Percentiles rank a stretch among this genome's conserved stretches.
Conservation (phyloP, 2,329 filamentous ascomycete species). For the Monosporascus sp. region DNA sequence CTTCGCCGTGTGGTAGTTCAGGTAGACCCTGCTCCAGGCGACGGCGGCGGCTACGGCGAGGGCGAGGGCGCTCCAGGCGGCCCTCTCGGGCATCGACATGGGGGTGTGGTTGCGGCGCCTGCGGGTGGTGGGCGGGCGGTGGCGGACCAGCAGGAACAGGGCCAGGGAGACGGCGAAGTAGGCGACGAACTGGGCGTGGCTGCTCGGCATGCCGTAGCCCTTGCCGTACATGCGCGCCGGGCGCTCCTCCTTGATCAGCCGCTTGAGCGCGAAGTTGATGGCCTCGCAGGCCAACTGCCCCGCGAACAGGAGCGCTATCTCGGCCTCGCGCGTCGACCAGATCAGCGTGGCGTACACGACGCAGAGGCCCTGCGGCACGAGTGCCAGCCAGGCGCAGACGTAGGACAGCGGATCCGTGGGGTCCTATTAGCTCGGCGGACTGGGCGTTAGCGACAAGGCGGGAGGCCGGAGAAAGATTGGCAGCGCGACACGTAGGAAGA, state of each 20-base stretch:
- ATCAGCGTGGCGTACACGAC: slow-evolving; percentile 86
- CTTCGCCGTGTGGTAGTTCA: slow-evolving; percentile 84
- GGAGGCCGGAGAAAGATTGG: background rate
- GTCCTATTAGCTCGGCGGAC: slow-evolving; percentile 52
- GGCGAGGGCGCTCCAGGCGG: slow-evolving; percentile 48
- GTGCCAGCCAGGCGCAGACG: slow-evolving; percentile 86
- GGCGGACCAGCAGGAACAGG: slow-evolving; percentile 79
- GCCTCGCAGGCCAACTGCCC: slow-evolving; percentile 91
- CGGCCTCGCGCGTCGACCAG: slow-evolving; percentile 85
- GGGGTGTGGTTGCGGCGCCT: slow-evolving; percentile 42
- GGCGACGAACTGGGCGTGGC: slow-evolving; percentile 89
- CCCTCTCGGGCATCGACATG: slow-evolving; percentile 57
- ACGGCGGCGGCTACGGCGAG: slow-evolving; percentile 61
- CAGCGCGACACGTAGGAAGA: too few species aligned
- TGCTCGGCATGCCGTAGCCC: slow-evolving; percentile 94
- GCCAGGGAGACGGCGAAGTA: slow-evolving; percentile 84
- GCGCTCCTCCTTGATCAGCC: slow-evolving; percentile 86
- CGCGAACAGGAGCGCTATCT: slow-evolving; percentile 82
- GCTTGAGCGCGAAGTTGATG: slow-evolving; percentile 84
- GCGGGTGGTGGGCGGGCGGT: slow-evolving; percentile 50
- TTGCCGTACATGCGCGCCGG: slow-evolving; percentile 81
- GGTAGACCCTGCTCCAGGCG: slow-evolving; percentile 78
- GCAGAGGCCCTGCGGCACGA: slow-evolving; percentile 86
- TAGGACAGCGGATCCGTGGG: slow-evolving; percentile 80
- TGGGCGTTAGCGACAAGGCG: background rate